These are phyloP conservation scores for Apiotrichum domesticum DNA, from an alignment of 1,284 basidiomycete species.

Conservation along the genomic window DNA sequence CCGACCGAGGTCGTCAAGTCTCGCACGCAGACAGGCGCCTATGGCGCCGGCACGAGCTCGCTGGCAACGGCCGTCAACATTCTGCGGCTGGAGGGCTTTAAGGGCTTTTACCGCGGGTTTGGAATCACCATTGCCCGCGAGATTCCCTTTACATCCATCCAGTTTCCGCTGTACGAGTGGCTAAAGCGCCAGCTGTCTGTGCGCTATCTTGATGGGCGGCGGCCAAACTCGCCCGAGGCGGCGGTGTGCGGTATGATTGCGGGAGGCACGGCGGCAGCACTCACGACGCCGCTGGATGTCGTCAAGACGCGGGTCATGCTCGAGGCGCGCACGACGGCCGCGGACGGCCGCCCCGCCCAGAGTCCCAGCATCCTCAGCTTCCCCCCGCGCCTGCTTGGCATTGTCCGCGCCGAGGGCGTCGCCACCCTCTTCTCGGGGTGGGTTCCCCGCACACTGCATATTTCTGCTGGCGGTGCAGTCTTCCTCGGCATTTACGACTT, in stretches of 20 bases:
- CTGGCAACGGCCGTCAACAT: constrained; percentile 50
- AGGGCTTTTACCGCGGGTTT: constrained; percentile 73
- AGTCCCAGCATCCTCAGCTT: constrained; percentile 53
- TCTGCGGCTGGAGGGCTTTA: constrained; percentile 56
- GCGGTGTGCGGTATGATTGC: constrained; percentile 87
- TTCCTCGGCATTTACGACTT: constrained; percentile 89
- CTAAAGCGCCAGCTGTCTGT: constrained; percentile 64
- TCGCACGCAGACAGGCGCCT: constrained; percentile 67
- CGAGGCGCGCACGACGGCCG: constrained; percentile 52
- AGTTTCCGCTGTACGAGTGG: constrained; percentile 93
- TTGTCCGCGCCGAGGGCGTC: constrained; percentile 68
- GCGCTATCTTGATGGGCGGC: constrained; percentile 45
- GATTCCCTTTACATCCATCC: constrained; percentile 95
- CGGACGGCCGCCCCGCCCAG: constrained; percentile 17
- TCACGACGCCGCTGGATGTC: constrained; percentile 94
- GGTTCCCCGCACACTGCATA: constrained; percentile 88
- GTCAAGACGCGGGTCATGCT: constrained; percentile 98
- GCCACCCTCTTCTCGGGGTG: constrained; percentile 78
- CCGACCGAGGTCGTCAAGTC: constrained; percentile 93
- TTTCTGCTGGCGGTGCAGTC: constrained; percentile 91
- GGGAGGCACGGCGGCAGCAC: constrained; percentile 79
- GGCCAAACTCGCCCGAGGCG: constrained; percentile 72
- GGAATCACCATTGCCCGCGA: constrained; percentile 71
- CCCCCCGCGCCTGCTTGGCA: constrained; percentile 55
- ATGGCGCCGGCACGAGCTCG: constrained; percentile 50